These are phyloP conservation scores for Suillus discolor DNA, from an alignment of 768 basidiomycete genomes.

Conservation along the genomic window DNA sequence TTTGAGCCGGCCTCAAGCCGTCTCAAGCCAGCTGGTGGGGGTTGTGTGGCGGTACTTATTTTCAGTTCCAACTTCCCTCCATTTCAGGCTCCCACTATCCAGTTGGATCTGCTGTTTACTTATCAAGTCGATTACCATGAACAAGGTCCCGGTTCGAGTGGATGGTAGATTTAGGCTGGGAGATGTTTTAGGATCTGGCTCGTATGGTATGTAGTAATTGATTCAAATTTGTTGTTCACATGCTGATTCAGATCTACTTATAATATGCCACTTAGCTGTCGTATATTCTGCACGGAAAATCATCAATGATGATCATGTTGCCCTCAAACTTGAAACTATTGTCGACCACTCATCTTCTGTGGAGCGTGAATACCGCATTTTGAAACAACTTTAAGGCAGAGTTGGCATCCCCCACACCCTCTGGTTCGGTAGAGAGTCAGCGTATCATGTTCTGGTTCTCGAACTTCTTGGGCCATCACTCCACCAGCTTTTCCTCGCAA, in stretches of 20 bases:
- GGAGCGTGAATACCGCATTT: background rate
- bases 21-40: too few species aligned
- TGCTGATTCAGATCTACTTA: background rate
- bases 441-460: background rate
- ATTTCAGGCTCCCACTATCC: too few species aligned
- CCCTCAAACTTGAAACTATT: background rate
- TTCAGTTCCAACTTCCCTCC: too few species aligned
- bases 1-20: too few species aligned
- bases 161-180: background rate
- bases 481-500: background rate
- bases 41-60: too few species aligned
- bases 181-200: background rate
- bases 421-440: background rate
- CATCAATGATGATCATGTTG: background rate
- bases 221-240: too few species aligned
- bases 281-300: too few species aligned
- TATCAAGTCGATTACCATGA: background rate
- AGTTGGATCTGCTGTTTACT: too few species aligned
- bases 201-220: background rate
- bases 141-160: background rate
- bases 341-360: background rate
- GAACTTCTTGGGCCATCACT: background rate
- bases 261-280: background rate
- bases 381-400: background rate
- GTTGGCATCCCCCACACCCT: background rate